These are phyloP conservation scores for Colletotrichum paranaense DNA, from an alignment of 2,329 filamentous ascomycete genomes.

Conservation along the genomic window DNA sequence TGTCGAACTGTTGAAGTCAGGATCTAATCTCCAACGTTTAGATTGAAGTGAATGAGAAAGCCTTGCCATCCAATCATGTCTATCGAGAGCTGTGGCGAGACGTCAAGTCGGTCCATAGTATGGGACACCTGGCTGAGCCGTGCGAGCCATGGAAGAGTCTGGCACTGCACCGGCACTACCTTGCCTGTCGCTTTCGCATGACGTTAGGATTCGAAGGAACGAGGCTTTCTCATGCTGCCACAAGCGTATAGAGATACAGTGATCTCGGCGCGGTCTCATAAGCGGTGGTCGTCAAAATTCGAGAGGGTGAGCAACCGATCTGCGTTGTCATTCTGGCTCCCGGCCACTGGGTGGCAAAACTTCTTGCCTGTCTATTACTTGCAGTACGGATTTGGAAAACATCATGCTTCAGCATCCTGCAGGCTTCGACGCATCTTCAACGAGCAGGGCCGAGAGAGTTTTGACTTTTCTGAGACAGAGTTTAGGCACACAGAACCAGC, in stretches of 20 bases:
- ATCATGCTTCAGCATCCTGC: background rate
- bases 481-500: background rate
- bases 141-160: background rate
- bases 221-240: background rate
- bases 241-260: background rate
- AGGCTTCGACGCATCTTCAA: background rate
- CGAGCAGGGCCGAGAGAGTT: background rate
- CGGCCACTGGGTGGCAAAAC: background rate
- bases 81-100: constrained; percentile 20
- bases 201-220: background rate
- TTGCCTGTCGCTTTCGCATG: background rate
- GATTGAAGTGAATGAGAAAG: background rate
- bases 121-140: background rate
- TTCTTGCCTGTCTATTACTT: background rate
- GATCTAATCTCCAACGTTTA: background rate
- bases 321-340: background rate
- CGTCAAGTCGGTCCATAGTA: constrained; percentile 38
- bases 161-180: background rate
- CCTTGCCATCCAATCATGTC: constrained; percentile 14
- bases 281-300: background rate
- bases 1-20: background rate
- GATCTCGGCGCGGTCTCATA: background rate
- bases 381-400: background rate
- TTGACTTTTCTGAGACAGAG: background rate
- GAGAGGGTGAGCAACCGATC: background rate